Conservation (phyloP, 148 eudicot genomes). For the Fagopyrum esculentum region DNA sequence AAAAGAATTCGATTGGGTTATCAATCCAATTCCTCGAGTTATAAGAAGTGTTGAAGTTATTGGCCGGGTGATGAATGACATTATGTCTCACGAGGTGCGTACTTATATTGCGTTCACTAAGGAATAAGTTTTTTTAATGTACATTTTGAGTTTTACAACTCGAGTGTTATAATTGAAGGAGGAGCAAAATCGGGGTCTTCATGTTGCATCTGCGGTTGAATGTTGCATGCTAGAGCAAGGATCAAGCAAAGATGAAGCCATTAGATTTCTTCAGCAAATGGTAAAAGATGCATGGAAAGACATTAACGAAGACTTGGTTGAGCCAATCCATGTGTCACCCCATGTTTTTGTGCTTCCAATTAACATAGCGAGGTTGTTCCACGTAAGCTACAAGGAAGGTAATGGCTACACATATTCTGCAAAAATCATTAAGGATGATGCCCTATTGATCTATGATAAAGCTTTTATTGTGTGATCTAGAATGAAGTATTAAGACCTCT, state of each 20-base stretch:
- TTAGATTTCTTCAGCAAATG: constrained; percentile 18
- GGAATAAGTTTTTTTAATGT: background rate
- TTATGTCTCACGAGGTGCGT: no score
- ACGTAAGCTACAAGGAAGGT: constrained; percentile 22
- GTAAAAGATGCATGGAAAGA: constrained; percentile 33
- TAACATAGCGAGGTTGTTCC: constrained; percentile 21
- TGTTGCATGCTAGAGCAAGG: constrained; percentile 31
- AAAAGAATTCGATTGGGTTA: no score
- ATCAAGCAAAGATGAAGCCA: constrained; percentile 21
- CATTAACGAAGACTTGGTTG: constrained; percentile 22
- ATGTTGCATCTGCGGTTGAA: constrained; percentile 12
- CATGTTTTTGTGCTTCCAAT: constrained; percentile 19
- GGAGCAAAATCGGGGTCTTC: constrained; percentile 4
- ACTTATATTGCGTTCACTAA: no score
- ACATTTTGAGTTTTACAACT: no score
- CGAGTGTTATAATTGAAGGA: constrained; percentile 17
- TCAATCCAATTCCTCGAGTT: no score
- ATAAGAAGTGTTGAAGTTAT: no score
- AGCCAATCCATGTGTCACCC: no score
- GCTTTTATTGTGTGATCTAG: background rate
- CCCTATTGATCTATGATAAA: constrained; percentile 15
- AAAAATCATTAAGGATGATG: constrained; percentile 26
- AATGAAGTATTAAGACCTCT: no score
- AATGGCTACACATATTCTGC: constrained; percentile 29
- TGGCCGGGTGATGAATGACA: no score